Conservation (phyloP, 148 eudicot species). For the Amaranthus cruentus region DNA sequence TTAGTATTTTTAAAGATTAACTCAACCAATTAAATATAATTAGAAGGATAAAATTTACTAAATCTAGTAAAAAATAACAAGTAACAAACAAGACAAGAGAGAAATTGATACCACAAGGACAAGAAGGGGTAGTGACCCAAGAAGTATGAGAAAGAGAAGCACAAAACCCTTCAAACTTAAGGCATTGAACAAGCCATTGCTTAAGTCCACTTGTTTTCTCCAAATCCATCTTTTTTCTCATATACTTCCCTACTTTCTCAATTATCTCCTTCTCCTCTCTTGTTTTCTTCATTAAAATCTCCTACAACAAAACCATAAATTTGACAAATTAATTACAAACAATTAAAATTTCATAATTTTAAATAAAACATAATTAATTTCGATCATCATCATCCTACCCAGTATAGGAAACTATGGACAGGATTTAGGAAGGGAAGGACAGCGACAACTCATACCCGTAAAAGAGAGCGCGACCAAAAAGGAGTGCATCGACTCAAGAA, state of each 20-base stretch:
- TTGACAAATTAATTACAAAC: too few relatives aligned
- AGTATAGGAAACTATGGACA: too few relatives aligned
- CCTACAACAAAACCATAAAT: constrained; percentile 16
- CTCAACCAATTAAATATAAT: neutral
- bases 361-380: too few relatives aligned
- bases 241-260: constrained; percentile 26
- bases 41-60: neutral
- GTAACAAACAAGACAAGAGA: neutral
- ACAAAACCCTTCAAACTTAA: constrained; percentile 36
- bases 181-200: constrained; percentile 41
- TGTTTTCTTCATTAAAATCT: constrained; percentile 28
- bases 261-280: constrained; percentile 29
- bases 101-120: constrained; percentile 40
- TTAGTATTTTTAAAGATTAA: neutral
- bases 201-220: constrained; percentile 26
- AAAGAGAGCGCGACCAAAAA: too few relatives aligned
- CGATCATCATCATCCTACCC: neutral
- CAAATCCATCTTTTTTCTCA: constrained; percentile 27
- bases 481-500: too few relatives aligned
- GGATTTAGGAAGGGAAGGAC: too few relatives aligned
- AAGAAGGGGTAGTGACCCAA: constrained; percentile 39
- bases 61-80: neutral
- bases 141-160: constrained; percentile 51
- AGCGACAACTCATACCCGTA: too few relatives aligned
- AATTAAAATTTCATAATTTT: too few relatives aligned